Evolutionary conservation across 345 rosid species (phyloP).

Genomic region (Pelargonium nanum): DNA sequence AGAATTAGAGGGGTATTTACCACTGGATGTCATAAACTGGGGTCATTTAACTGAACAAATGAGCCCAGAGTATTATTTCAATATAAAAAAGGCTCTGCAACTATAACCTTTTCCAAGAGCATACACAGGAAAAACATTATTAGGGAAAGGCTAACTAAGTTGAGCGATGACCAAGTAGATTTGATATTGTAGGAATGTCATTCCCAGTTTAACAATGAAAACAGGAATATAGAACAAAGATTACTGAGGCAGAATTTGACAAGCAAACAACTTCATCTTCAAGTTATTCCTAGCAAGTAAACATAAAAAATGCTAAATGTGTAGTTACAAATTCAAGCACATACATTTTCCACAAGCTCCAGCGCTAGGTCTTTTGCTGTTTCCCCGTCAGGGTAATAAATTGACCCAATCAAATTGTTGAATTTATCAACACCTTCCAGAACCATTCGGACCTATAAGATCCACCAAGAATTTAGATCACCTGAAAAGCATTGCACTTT

Average conservation of each 20-base stretch:
- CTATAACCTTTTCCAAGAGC: no score
- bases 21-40: no score
- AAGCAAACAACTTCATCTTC: neutral
- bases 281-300: neutral
- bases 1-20: constrained; percentile 1
- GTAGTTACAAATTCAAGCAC: constrained; percentile 11
- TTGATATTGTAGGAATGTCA: no score
- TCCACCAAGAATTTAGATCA: constrained; percentile 13
- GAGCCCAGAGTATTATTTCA: no score
- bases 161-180: no score
- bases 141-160: no score
- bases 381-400: constrained; percentile 83
- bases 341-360: constrained; percentile 90
- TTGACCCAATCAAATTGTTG: constrained; percentile 89
- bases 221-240: no score
- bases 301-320: neutral
- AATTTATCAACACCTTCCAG: constrained; percentile 93
- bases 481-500: constrained; percentile 5
- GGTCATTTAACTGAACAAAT: no score
- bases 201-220: no score
- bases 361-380: constrained; percentile 72
- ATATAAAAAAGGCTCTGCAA: no score
- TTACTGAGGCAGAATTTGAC: no score
- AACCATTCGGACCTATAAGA: constrained; percentile 81
- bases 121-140: no score